These are phyloP conservation scores for Protostelium mycophagum DNA, from an alignment of 78 protist genomes.

Conservation along the genomic window DNA sequence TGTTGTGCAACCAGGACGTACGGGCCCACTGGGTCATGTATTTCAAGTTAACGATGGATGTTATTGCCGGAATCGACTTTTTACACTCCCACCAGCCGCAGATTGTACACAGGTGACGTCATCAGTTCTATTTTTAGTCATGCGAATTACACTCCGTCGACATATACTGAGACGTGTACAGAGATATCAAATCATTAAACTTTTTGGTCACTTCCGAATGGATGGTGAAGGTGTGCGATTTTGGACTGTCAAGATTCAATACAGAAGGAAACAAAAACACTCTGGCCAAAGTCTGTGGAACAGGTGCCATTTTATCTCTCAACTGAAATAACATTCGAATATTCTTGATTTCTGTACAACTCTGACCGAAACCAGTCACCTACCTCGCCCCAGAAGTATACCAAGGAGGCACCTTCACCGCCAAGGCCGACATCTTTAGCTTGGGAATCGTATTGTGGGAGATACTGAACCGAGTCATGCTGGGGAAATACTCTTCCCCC, in stretches of 20 bases:
- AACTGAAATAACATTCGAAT: neutral
- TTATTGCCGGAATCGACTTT: slow-evolving; percentile 30
- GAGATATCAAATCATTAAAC: slow-evolving; percentile 54
- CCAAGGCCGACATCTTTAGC: slow-evolving; percentile 46
- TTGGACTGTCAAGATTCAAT: slow-evolving; percentile 58
- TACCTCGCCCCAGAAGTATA: slow-evolving; percentile 42
- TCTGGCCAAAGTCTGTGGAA: slow-evolving; percentile 53
- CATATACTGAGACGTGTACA: neutral
- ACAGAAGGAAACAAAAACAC: slow-evolving; percentile 55
- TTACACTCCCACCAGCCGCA: slow-evolving; percentile 55
- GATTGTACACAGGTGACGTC: slow-evolving; percentile 56
- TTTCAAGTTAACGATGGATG: slow-evolving; percentile 51
- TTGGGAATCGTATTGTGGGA: slow-evolving; percentile 54
- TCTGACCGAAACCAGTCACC: no score
- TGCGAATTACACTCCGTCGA: neutral
- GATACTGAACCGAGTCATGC: neutral
- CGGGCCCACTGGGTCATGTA: slow-evolving; percentile 46
- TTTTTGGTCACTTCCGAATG: slow-evolving; percentile 56
- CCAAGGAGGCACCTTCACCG: slow-evolving; percentile 32
- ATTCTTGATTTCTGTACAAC: no score
- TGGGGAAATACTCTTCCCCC: neutral
- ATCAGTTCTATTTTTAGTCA: slow-evolving; percentile 21
- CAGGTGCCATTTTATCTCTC: slow-evolving; percentile 39
- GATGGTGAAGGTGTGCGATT: slow-evolving; percentile 58
- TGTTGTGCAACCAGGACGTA: slow-evolving; percentile 31